phyloP scores from a whole-genome alignment of 306 rosid genomes.

The Fragaria nilgerrensis region DNA sequence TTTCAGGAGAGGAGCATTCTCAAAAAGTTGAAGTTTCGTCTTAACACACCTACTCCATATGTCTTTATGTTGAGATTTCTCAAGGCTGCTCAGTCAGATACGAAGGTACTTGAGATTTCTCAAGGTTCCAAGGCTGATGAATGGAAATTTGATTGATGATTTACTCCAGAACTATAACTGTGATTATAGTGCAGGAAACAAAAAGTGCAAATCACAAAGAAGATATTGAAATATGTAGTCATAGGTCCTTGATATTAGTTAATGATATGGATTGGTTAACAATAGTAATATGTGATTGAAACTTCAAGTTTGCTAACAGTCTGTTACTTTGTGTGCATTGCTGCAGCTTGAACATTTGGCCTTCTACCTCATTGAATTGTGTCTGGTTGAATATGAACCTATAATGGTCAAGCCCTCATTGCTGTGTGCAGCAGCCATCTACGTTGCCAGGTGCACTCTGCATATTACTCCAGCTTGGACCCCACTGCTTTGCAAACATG shows the following conservation, averaged over 20 bases:
- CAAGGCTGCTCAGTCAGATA: conserved; percentile 79
- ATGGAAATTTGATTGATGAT: background rate
- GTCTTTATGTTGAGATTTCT: conserved; percentile 90
- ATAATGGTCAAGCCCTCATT: conserved; percentile 72
- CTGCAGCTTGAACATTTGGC: conserved; percentile 78
- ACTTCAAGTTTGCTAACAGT: conserved; percentile 17
- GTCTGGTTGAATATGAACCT: conserved; percentile 75
- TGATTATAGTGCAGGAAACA: background rate
- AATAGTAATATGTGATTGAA: background rate
- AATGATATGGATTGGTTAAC: background rate
- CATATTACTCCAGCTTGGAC: conserved; percentile 70
- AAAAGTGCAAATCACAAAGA: background rate
- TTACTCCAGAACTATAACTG: background rate
- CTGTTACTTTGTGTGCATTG: conserved; percentile 16
- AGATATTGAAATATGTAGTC: background rate
- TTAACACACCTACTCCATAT: conserved; percentile 81
- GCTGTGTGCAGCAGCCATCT: conserved; percentile 88
- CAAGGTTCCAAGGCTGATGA: background rate
- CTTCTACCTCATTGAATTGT: conserved; percentile 66
- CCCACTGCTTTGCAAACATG: conserved; percentile 64
- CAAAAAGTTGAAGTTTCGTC: conserved; percentile 67
- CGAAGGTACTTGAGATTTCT: conserved; percentile 47
- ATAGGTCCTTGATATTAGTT: background rate
- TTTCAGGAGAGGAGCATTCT: conserved; percentile 80
- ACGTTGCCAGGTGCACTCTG: conserved; percentile 76